A percentile compares a stretch with the other conserved stretches of the same genome.
These are phyloP conservation scores for Septoria petroselini DNA, from an alignment of 2,329 filamentous ascomycete genomes.

Conservation along the genomic window DNA sequence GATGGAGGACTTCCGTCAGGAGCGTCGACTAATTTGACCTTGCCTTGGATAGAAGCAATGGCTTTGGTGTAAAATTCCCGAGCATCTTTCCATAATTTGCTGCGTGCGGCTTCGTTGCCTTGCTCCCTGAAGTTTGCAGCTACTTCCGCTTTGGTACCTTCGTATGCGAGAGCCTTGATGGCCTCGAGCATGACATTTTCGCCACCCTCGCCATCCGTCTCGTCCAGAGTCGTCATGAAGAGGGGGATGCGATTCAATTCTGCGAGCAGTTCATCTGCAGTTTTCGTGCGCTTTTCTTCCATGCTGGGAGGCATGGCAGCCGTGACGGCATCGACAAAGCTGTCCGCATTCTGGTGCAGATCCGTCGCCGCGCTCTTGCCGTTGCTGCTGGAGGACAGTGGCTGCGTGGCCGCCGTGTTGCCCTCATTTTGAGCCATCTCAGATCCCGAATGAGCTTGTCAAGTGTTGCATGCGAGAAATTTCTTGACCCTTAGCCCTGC, in stretches of 20 bases:
- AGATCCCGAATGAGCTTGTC: conserved; percentile 15
- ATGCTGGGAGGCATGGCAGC: conserved; percentile 57
- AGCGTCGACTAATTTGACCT: conserved; percentile 21
- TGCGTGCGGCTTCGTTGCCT: conserved; percentile 82
- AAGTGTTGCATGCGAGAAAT: conserved; percentile 4
- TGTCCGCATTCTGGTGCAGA: conserved; percentile 19
- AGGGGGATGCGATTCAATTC: conserved; percentile 72
- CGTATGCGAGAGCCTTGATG: conserved; percentile 84
- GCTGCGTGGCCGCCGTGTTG: conserved; percentile 1
- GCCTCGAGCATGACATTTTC: conserved; percentile 84
- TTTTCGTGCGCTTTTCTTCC: conserved; percentile 55
- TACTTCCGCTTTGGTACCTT: conserved; percentile 83
- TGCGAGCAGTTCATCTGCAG: conserved; percentile 58
- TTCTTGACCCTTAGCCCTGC: conserved; percentile 14
- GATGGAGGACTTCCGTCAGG: conserved; percentile 2
- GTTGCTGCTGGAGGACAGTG: neutral
- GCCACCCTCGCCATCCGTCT: conserved; percentile 53
- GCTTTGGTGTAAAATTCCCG: conserved; percentile 90
- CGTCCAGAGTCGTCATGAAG: conserved; percentile 89
- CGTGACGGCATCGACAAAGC: conserved; percentile 25
- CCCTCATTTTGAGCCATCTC: conserved; percentile 16
- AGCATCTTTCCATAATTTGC: conserved; percentile 73
- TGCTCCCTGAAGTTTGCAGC: conserved; percentile 82
- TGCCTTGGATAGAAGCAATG: conserved; percentile 60
- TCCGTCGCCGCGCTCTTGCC: neutral